Evolutionary conservation across 306 rosid genomes (phyloP).

Genomic region (Spatholobus suberectus): DNA sequence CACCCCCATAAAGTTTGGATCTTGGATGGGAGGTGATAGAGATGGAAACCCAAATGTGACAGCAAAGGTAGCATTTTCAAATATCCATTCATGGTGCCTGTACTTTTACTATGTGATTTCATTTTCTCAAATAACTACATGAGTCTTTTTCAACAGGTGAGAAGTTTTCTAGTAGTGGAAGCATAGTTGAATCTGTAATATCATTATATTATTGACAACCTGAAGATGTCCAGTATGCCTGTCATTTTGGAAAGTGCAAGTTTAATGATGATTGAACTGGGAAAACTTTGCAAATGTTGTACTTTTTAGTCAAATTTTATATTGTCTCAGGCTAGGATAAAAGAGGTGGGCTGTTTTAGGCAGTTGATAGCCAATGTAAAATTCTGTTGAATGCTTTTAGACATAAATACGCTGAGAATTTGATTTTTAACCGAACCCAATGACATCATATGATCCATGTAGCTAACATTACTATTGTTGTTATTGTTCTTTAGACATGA

Average conservation of each 20-base stretch:
- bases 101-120: constrained; percentile 12
- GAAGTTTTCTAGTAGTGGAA: constrained; percentile 10
- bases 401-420: neutral
- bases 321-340: neutral
- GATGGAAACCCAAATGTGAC: constrained; percentile 99
- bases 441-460: neutral
- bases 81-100: neutral
- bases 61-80: constrained; percentile 64
- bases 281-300: neutral
- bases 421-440: neutral
- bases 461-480: neutral
- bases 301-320: neutral
- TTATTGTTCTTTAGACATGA: neutral
- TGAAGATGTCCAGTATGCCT: neutral
- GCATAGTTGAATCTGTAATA: neutral
- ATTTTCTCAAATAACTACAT: constrained; percentile 11
- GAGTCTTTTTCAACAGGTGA: constrained; percentile 16
- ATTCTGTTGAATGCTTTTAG: neutral
- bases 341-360: neutral
- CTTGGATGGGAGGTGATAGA: constrained; percentile 99
- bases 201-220: neutral
- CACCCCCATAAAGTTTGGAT: constrained; percentile 92
- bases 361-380: neutral
- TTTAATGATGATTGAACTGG: neutral
- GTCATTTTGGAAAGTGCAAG: neutral